phyloP scores from a whole-genome alignment of 2,329 filamentous ascomycete genomes.

The Periconia sp. region DNA sequence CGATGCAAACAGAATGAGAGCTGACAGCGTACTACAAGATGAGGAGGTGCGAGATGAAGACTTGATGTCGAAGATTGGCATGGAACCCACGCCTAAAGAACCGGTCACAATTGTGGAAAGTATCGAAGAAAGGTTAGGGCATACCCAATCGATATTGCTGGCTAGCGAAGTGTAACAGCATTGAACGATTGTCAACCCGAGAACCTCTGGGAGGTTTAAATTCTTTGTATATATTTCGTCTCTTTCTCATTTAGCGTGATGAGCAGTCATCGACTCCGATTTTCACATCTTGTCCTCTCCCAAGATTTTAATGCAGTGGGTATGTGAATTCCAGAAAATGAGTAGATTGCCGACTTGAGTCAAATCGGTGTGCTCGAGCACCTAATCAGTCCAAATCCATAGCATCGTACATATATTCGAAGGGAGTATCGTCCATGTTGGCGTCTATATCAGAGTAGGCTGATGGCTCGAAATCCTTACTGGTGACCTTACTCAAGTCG shows the following conservation, averaged over 20 bases:
- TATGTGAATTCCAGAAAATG: too few species aligned
- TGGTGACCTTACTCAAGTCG: conserved; percentile 12
- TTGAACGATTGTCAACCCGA: neutral
- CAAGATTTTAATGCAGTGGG: neutral
- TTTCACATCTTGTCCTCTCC: neutral
- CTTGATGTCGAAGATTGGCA: conserved; percentile 23
- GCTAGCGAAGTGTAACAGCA: neutral
- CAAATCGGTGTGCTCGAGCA: too few species aligned
- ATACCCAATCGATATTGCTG: neutral
- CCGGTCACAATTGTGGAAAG: conserved; percentile 19
- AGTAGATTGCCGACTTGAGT: too few species aligned
- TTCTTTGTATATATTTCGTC: conserved; percentile 16
- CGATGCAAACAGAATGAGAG: conserved; percentile 26
- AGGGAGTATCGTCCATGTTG: conserved; percentile 26
- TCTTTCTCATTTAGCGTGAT: neutral
- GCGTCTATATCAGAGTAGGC: conserved; percentile 4
- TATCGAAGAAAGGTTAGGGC: conserved; percentile 22
- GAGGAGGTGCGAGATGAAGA: conserved; percentile 18
- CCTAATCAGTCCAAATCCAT: conserved; percentile 35
- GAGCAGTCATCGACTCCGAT: neutral
- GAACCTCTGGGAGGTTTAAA: conserved; percentile 11
- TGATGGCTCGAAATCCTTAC: conserved; percentile 24
- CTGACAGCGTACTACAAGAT: conserved; percentile 35
- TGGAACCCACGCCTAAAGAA: conserved; percentile 19
- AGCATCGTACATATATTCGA: conserved; percentile 39